Evolutionary conservation across 2,329 filamentous ascomycete genomes (phyloP).

Genomic region (Exophiala bonariae): DNA sequence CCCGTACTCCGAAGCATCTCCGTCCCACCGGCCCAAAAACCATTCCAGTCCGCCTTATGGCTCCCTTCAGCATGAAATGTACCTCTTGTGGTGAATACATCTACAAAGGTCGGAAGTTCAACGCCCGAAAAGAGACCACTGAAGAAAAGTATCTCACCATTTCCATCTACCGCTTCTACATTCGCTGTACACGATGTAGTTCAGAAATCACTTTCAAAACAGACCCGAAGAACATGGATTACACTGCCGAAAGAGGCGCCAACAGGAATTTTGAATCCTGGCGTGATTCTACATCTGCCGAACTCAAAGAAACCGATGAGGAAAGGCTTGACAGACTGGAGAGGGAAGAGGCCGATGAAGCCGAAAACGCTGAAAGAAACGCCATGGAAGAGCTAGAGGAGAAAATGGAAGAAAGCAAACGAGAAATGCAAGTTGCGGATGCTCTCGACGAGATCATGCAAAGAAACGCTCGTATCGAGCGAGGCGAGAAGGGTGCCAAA

Average conservation of each 20-base stretch:
- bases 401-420: slow-evolving; percentile 88
- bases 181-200: slow-evolving; percentile 81
- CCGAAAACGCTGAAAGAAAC: slow-evolving; percentile 71
- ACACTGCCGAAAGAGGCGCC: slow-evolving; percentile 76
- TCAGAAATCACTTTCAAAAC: slow-evolving; percentile 91
- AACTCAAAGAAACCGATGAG: slow-evolving; percentile 75
- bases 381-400: slow-evolving; percentile 94
- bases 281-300: slow-evolving; percentile 64
- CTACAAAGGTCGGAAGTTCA: slow-evolving; percentile 93
- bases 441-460: slow-evolving; percentile 92
- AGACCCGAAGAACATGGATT: slow-evolving; percentile 94
- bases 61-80: slow-evolving; percentile 80
- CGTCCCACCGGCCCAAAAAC: slow-evolving; percentile 70
- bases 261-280: slow-evolving; percentile 93
- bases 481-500: slow-evolving; percentile 66
- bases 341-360: slow-evolving; percentile 65
- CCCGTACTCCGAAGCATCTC: slow-evolving; percentile 60
- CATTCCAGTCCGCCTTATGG: slow-evolving; percentile 88
- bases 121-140: slow-evolving; percentile 88
- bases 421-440: slow-evolving; percentile 96
- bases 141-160: slow-evolving; percentile 89
- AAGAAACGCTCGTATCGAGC: slow-evolving; percentile 82
- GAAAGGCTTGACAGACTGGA: slow-evolving; percentile 83
- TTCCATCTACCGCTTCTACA: slow-evolving; percentile 86
- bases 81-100: slow-evolving; percentile 74